Percentiles rank a stretch among this genome's conserved stretches.
Evolutionary conservation across 768 basidiomycete species (phyloP).

Genomic region (Scleroderma citrinum): DNA sequence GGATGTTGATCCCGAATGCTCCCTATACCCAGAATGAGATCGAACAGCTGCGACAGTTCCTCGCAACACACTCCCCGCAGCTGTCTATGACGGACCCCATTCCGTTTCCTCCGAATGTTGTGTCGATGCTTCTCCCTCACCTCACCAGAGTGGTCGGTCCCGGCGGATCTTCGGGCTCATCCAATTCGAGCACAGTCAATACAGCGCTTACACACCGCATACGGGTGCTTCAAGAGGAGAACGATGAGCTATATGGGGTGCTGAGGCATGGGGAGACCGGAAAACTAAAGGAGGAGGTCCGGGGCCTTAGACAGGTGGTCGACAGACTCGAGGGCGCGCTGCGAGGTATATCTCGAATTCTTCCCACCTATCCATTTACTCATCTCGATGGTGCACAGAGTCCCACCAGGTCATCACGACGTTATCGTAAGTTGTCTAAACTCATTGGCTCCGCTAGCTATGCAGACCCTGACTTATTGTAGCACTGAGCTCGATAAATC

Average conservation of each 20-base stretch:
- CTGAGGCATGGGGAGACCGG: slow-evolving; percentile 73
- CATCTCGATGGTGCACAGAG: slow-evolving; percentile 39
- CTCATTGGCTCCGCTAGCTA: slow-evolving; percentile 1
- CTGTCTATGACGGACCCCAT: slow-evolving; percentile 56
- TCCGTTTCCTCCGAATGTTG: slow-evolving; percentile 64
- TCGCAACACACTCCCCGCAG: slow-evolving; percentile 49
- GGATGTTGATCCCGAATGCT: slow-evolving; percentile 12
- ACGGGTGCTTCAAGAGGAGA: slow-evolving; percentile 75
- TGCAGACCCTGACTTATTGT: slow-evolving; percentile 11
- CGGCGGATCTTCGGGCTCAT: slow-evolving; percentile 26
- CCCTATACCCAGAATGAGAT: slow-evolving; percentile 58
- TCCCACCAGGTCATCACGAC: slow-evolving; percentile 68
- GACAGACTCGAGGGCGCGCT: slow-evolving; percentile 68
- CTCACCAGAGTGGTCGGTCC: slow-evolving; percentile 39
- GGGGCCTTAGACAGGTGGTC: slow-evolving; percentile 60
- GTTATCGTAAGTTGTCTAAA: slow-evolving; percentile 54
- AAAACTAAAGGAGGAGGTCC: slow-evolving; percentile 75
- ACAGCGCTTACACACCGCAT: slow-evolving; percentile 73
- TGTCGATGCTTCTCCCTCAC: slow-evolving; percentile 66
- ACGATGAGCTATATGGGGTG: slow-evolving; percentile 78
- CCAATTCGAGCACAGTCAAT: slow-evolving; percentile 49
- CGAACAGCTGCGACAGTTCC: slow-evolving; percentile 57
- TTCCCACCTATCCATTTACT: slow-evolving; percentile 2
- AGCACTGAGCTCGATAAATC: slow-evolving; percentile 78
- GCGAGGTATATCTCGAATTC: slow-evolving; percentile 46